Evolutionary conservation across 257 asterid species (phyloP), one percentile per base, ranked within the genome.

Genomic region (Lantana camara): DNA sequence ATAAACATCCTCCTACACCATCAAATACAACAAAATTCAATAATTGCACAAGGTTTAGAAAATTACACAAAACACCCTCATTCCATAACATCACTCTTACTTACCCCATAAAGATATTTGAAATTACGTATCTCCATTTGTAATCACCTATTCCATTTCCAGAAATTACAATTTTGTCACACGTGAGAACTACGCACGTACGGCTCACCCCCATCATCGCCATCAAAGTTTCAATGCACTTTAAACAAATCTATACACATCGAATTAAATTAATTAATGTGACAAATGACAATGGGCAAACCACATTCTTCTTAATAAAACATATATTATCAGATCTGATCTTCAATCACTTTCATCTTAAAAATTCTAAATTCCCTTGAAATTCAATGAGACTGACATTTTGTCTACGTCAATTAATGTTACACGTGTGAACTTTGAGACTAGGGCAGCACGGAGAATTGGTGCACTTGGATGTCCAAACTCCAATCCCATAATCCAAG

Each of bases 391-490:
- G 21, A 42, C n/a, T 42, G 42, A 60, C 72, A 29, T 66, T 34
- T 67, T 35, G 35, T 32, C 66, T 57, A 42, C 10, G 22, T 27
- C 37, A 37, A 27, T 42, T 11, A 13, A 16, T 3, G 9, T 2
- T 30, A 4, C 56, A 70, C 67, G 77, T 70, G 79, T 69, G 41
- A 9, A n/a, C 48, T 32, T 20, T 0, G 3, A 3, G 60, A 73
- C 55, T 27, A 2, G n/a, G 32, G 32, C 32, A 5, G 32, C 32
- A 2, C 5, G 32, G 32, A 2, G 32, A 27, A n/a, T 27, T 27
- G 2, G 32, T 27, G 32, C 32, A 27, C n/a, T 27, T 27, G 32
- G 32, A 32, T 62, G 9, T 44, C 49, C 4, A 15, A 9, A 42
- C 0, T 15, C 1, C 14, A 3, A 62, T 7, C 9, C 50, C 61